Conservation (phyloP, 163 green algal species). For the Chlamydomonas reinhardtii region DNA sequence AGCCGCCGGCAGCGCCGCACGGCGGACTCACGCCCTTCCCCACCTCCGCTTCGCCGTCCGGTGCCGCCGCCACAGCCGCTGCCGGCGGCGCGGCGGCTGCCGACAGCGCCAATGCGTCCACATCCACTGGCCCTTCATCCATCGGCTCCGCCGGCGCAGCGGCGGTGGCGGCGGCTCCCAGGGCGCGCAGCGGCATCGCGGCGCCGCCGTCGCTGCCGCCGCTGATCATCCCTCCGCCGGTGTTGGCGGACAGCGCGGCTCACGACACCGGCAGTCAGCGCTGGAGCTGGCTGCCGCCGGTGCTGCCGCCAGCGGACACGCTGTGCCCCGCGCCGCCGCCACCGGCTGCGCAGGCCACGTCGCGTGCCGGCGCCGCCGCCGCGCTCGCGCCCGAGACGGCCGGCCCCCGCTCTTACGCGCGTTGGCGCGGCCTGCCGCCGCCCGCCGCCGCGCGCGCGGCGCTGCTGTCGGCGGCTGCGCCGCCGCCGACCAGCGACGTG, state of each 20-base stretch:
- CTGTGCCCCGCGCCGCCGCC: background rate
- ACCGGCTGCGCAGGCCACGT: background rate
- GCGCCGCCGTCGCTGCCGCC: background rate
- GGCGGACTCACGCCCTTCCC: too few relatives aligned
- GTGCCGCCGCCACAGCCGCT: too few relatives aligned
- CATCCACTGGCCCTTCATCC: too few relatives aligned
- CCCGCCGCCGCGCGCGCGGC: background rate
- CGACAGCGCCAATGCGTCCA: too few relatives aligned
- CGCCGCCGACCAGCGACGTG: conserved; percentile 6
- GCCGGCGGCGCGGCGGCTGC: too few relatives aligned
- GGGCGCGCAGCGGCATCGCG: background rate
- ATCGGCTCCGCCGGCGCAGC: too few relatives aligned
- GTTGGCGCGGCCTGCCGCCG: background rate
- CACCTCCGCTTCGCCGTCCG: too few relatives aligned
- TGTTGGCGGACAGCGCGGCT: background rate
- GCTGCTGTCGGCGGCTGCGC: conserved; percentile 24
- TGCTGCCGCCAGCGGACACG: background rate
- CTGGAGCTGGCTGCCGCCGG: conserved; percentile 21
- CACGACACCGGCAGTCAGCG: conserved; percentile 23
- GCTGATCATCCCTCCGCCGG: conserved; percentile 20
- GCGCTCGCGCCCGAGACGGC: too few relatives aligned
- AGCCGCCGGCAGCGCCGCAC: background rate
- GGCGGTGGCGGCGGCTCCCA: too few relatives aligned
- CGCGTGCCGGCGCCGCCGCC: too few relatives aligned
- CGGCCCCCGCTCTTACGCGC: too few relatives aligned